These are phyloP conservation scores for Ogataea philodendri DNA, from an alignment of 805 yeast species.

Conservation along the genomic window DNA sequence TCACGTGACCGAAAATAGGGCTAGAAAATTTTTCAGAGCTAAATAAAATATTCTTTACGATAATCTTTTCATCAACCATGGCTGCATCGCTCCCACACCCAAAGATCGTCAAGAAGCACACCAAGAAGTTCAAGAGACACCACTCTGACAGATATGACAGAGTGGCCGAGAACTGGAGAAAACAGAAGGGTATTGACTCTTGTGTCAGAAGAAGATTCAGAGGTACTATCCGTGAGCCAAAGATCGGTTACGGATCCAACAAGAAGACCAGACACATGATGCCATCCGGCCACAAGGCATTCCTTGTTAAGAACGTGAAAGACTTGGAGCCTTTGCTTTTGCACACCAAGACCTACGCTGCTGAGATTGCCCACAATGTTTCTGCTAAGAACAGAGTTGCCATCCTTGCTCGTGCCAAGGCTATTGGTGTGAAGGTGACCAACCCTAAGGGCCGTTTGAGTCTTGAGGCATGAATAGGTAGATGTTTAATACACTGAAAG, in stretches of 20 bases:
- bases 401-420: constrained; percentile 95
- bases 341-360: constrained; percentile 99
- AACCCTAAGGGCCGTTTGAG: constrained; percentile 98
- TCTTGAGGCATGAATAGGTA: constrained; percentile 78
- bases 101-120: constrained; percentile 99
- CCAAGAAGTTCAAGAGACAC: constrained; percentile 99
- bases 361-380: constrained; percentile 98
- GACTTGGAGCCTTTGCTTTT: constrained; percentile 93
- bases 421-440: constrained; percentile 98
- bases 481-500: constrained; percentile 14
- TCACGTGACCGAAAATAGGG: constrained; percentile 14
- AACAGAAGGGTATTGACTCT: constrained; percentile 99
- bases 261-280: constrained; percentile 93
- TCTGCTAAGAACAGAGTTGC: constrained; percentile 98
- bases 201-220: constrained; percentile 99
- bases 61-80: constrained; percentile 48
- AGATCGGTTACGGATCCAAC: constrained; percentile 99
- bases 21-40: constrained; percentile 11
- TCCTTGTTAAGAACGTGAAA: constrained; percentile 86
- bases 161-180: constrained; percentile 99
- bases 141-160: constrained; percentile 99
- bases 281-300: constrained; percentile 98
- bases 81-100: constrained; percentile 98
- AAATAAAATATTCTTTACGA: constrained; percentile 11
- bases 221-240: constrained; percentile 98